Percentiles rank a stretch among this genome's conserved stretches.
Evolutionary conservation across 768 basidiomycete species (phyloP).

Genomic region (Tubosaeta sp.): DNA sequence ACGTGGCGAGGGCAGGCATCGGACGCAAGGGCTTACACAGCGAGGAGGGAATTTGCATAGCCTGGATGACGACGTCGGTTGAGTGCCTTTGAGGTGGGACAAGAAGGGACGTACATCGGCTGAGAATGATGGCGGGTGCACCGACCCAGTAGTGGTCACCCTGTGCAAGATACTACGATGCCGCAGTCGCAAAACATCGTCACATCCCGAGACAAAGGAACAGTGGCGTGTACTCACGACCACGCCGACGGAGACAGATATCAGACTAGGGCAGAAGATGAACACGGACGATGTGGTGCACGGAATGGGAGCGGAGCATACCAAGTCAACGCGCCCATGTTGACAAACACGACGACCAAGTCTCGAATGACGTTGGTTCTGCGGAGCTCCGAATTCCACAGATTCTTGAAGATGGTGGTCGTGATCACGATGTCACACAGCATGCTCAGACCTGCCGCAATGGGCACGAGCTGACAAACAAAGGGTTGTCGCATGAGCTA

Average conservation of each 20-base stretch:
- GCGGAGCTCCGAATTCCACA: constrained; percentile 12
- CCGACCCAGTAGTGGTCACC: constrained; percentile 8
- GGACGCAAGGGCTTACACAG: not conserved
- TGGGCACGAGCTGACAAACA: constrained; percentile 6
- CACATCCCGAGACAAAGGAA: not conserved
- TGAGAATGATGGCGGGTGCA: constrained; percentile 4
- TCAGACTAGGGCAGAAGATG: constrained; percentile 1
- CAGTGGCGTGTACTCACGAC: constrained; percentile 1
- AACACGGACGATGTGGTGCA: not conserved
- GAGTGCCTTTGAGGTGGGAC: not conserved
- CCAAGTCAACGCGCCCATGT: constrained; percentile 17
- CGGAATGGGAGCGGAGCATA: not conserved
- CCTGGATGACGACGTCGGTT: not conserved
- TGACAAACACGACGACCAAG: constrained; percentile 10
- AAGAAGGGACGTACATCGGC: constrained; percentile 4
- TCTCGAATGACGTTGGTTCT: constrained; percentile 3
- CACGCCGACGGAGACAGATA: constrained; percentile 4
- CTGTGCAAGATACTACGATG: constrained; percentile 6
- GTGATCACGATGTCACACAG: constrained; percentile 14
- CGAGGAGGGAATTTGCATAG: constrained; percentile 14
- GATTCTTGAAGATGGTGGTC: constrained; percentile 2
- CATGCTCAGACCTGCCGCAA: constrained; percentile 2
- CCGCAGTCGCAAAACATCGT: not conserved
- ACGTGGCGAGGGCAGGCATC: not conserved
- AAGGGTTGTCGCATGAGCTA: not conserved